Evolutionary conservation across 805 yeast genomes (phyloP), one percentile per base, ranked within the genome.

Genomic region (Saturnispora galanensis): DNA sequence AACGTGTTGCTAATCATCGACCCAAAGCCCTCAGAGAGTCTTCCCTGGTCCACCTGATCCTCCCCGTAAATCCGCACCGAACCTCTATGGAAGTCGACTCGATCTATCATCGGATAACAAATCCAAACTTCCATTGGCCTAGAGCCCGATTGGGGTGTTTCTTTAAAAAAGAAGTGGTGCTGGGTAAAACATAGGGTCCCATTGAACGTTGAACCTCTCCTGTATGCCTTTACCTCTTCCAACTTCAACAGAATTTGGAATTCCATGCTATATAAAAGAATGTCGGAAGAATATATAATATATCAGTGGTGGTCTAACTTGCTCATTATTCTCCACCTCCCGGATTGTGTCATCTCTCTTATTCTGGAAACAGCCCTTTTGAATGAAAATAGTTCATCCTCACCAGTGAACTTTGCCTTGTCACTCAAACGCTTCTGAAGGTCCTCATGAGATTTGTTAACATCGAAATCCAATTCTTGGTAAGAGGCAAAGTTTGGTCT

Each of bases 21-120:
- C 13, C 46, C 46, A 16, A 43, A 33, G 28, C 42, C 38, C 6
- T 38, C 46, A 5, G 16, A 38, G 7, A 17, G 28, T 8, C 10
- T 17, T 11, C 29, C 37, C 5, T 31, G 12, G 6, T n/a, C 28
- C 5, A 21, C 26, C 26, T 4, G 26, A 6, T 38, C 46, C 7
- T 38, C 46, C n/a, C 28, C 6, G 17, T 39, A 41, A 31, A 59
- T 28, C 42, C 60, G 55, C 51, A 79, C 66, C 44, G 82, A 60
- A 50, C 89, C 79, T 50, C 74, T 61, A 49, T 74, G 66, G 59
- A 76, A 71, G 52, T 73, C 74, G 1, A 82, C 77, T 39, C 69
- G 69, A 39, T 77, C 81, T 30, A 89, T 79, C 50, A 88, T 76
- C 1, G 97, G 96, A 61, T 87, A 90, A 47, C 95, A 83, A 29